Base-by-base conservation (phyloP, 768 basidiomycete genomes). In the Lactarius sanguifluus region DNA sequence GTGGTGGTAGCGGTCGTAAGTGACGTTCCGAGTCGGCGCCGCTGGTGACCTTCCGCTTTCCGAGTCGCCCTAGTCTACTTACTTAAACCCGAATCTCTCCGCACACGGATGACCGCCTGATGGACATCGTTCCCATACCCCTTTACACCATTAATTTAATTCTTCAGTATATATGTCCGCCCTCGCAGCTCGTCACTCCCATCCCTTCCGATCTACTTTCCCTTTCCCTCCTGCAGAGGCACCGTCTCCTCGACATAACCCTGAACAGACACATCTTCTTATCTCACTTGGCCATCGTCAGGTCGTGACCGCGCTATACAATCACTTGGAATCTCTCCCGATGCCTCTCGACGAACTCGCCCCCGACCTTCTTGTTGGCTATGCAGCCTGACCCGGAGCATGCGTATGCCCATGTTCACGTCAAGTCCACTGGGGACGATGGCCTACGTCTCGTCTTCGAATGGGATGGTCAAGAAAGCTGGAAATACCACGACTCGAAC, bases 401-500 rank as follows among this genome's bases (percentile, higher is more conserved):
- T 43, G 56, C 68, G 34, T 69, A 63, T 36, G 67, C 70, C 34
- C 70, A 70, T 30, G 70, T 69, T 7, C 70, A 70, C 71, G 77
- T 86, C 78, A 78, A 79, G 64, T 69, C 77, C 10, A 68, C 66
- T 75, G 61, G 65, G 23, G 62, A 66, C 32, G 70, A 76, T 47
- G 80, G 76, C 2, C 76, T 89, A 68, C 82, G 89, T 68, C 79
- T 92, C 57, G 77, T 91, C 69, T 90, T 92, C 74, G 84, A 83
- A 41, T 90, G 87, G 87, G 84, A 90, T 60, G 77, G 76, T 23
- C 52, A 56, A 7, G 76, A 78, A 12, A 76, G 75, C 28, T 92
- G 91, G 91, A 85, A 80, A 72, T 92, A 89, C 72, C 88, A 90
- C 76, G 87, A 91, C 74, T 76, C 82, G 41, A 79, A 82, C 43